Conservation (phyloP, 2,329 filamentous ascomycete species). For the Dactylellina sp. region DNA sequence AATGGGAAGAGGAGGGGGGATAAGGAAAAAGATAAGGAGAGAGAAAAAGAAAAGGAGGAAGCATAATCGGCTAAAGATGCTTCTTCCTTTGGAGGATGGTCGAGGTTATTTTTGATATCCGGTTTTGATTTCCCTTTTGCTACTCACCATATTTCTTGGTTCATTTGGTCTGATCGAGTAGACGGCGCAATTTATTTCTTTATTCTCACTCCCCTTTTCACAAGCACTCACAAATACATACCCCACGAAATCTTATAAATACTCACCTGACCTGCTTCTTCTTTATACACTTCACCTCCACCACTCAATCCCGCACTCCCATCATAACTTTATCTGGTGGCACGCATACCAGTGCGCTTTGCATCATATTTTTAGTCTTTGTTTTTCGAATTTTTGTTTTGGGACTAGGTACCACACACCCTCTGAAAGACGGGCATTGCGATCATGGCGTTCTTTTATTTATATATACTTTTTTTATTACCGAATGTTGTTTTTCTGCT, state of each 20-base stretch:
- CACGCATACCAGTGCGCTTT: not conserved
- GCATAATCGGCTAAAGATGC: not conserved
- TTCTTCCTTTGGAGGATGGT: not conserved
- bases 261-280: not conserved
- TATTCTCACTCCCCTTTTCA: not conserved
- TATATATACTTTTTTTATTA: no score
- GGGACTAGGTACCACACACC: conserved; percentile 13
- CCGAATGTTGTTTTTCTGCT: no score
- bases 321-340: not conserved
- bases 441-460: conserved; percentile 57
- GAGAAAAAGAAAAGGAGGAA: conserved; percentile 4
- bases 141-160: conserved; percentile 4
- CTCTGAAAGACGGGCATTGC: conserved; percentile 54
- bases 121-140: not conserved
- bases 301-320: not conserved
- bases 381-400: conserved; percentile 9
- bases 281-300: not conserved
- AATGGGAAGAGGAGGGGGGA: conserved; percentile 48
- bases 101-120: conserved; percentile 13
- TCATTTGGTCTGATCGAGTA: conserved; percentile 22
- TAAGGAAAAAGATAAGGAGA: conserved; percentile 20
- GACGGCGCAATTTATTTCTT: conserved; percentile 11
- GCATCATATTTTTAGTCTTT: not conserved
- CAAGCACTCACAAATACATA: no score
- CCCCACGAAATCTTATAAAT: no score